phyloP scores from a whole-genome alignment of 768 basidiomycete genomes.

The Suillus paluster region DNA sequence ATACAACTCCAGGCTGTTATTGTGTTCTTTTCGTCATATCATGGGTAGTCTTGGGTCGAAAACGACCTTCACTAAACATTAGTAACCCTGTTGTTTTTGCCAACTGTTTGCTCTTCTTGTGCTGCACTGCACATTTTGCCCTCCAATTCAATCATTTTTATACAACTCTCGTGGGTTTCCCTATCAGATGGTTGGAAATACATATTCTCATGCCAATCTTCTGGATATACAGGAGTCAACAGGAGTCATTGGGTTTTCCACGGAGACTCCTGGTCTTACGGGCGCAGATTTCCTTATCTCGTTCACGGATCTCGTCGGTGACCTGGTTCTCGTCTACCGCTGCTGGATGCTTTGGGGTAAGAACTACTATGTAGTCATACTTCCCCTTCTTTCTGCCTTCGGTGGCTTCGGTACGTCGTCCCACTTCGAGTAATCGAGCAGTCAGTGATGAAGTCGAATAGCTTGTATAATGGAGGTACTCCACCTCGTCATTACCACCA shows the following conservation, averaged over 20 bases:
- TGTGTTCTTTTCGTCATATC: slow-evolving; percentile 35
- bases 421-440: neutral
- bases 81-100: slow-evolving; percentile 32
- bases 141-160: slow-evolving; percentile 43
- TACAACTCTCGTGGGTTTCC: slow-evolving; percentile 34
- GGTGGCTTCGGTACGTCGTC: slow-evolving; percentile 37
- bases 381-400: slow-evolving; percentile 40
- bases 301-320: slow-evolving; percentile 40
- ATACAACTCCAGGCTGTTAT: slow-evolving; percentile 14
- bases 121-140: slow-evolving; percentile 36
- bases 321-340: slow-evolving; percentile 44
- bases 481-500: slow-evolving; percentile 31
- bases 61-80: slow-evolving; percentile 15
- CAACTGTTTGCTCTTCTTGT: slow-evolving; percentile 35
- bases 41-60: slow-evolving; percentile 25
- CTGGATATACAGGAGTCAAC: slow-evolving; percentile 26
- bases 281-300: slow-evolving; percentile 43
- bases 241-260: slow-evolving; percentile 32
- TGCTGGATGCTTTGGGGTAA: slow-evolving; percentile 46
- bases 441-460: slow-evolving; percentile 10
- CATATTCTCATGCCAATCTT: slow-evolving; percentile 5
- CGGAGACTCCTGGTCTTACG: slow-evolving; percentile 35
- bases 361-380: slow-evolving; percentile 36
- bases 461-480: slow-evolving; percentile 36
- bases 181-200: slow-evolving; percentile 1